Evolutionary conservation across 208 protist genomes (phyloP).

Genomic region (Acanthamoeba healyi): DNA sequence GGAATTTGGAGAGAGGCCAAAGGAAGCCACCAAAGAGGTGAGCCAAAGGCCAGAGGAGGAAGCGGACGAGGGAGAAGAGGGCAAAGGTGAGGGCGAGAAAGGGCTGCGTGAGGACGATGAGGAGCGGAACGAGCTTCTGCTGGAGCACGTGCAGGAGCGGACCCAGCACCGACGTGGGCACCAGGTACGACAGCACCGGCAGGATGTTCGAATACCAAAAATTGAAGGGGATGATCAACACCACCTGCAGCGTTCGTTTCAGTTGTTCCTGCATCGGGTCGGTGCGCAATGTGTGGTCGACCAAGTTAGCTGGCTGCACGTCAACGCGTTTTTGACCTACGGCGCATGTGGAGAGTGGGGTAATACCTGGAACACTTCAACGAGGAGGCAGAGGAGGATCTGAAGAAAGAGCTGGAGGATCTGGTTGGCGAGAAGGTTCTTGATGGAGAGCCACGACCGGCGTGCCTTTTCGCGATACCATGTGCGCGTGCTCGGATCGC

Average conservation of each 20-base stretch:
- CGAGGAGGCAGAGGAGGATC: conserved; percentile 62
- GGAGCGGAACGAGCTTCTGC: conserved; percentile 38
- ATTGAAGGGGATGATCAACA: conserved; percentile 52
- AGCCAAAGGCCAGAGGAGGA: conserved; percentile 25
- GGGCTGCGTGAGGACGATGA: conserved; percentile 32
- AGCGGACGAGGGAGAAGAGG: conserved; percentile 29
- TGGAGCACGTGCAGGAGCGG: conserved; percentile 31
- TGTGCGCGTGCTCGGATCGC: neutral
- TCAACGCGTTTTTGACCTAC: too few relatives aligned
- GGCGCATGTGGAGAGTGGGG: too few relatives aligned
- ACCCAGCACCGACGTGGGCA: conserved; percentile 43
- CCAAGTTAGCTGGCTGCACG: too few relatives aligned
- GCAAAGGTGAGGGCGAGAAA: neutral
- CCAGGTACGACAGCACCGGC: conserved; percentile 51
- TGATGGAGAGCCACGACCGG: conserved; percentile 37
- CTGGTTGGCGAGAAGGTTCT: conserved; percentile 61
- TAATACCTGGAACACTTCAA: conserved; percentile 42
- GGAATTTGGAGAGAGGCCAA: conserved; percentile 43
- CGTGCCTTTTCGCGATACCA: conserved; percentile 44
- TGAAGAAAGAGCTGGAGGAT: conserved; percentile 57
- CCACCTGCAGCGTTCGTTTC: conserved; percentile 44
- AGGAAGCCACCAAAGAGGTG: conserved; percentile 12
- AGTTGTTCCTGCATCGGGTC: neutral
- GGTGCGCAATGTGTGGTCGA: neutral
- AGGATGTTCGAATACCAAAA: conserved; percentile 64